phyloP scores from a whole-genome alignment of 2,329 filamentous ascomycete species.

The Fusarium setosum region DNA sequence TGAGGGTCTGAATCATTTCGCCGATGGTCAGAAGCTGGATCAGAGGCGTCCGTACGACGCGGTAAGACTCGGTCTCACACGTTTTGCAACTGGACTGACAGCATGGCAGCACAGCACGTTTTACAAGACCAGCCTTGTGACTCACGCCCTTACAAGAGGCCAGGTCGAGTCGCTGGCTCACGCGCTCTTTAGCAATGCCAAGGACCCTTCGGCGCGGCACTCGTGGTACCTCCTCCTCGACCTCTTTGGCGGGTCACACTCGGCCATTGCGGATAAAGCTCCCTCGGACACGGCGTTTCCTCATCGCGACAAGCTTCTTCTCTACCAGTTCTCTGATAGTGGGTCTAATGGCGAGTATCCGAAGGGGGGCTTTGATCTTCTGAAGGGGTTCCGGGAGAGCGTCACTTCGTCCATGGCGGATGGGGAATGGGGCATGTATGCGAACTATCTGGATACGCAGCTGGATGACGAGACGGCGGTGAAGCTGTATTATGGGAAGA shows the following conservation, averaged over 20 bases:
- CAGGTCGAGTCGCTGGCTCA: constrained; percentile 38
- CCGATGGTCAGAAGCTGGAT: constrained; percentile 30
- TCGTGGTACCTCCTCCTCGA: constrained; percentile 43
- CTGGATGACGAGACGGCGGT: constrained; percentile 48
- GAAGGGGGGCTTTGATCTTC: constrained; percentile 45
- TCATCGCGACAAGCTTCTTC: constrained; percentile 58
- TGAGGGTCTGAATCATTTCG: constrained; percentile 37
- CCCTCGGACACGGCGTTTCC: constrained; percentile 49
- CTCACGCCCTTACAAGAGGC: constrained; percentile 33
- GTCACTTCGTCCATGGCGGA: constrained; percentile 42
- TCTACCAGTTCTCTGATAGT: constrained; percentile 62
- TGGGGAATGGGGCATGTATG: constrained; percentile 53
- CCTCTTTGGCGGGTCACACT: constrained; percentile 49
- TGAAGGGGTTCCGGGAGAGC: constrained; percentile 49
- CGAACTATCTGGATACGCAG: constrained; percentile 55
- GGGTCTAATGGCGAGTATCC: constrained; percentile 45
- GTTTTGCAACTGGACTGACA: neutral
- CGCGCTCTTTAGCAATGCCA: constrained; percentile 32
- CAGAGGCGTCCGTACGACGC: constrained; percentile 40
- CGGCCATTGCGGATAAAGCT: constrained; percentile 47
- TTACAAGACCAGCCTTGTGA: constrained; percentile 47
- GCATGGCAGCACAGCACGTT: constrained; percentile 41
- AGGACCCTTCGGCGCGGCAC: constrained; percentile 17
- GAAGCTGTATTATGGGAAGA: constrained; percentile 50
- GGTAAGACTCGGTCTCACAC: constrained; percentile 5